A percentile compares a stretch with the other conserved stretches of the same genome.
Conservation (phyloP, 2,329 filamentous ascomycete genomes). For the Hypoxylon sp. region DNA sequence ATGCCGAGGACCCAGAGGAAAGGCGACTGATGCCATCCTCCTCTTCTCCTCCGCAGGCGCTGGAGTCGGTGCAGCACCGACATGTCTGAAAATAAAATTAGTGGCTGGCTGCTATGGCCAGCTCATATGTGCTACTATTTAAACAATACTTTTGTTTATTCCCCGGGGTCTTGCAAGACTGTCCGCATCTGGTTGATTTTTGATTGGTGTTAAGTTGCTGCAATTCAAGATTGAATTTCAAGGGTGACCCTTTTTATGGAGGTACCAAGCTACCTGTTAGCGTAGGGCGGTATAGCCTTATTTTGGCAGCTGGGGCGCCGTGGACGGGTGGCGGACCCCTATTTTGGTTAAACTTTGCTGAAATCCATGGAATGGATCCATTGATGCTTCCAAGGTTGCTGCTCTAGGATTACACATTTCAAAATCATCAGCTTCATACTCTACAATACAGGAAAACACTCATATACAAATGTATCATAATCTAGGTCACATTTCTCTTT, state of each 20-base stretch:
- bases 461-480: not conserved
- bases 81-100: constrained; percentile 32
- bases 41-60: constrained; percentile 47
- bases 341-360: constrained; percentile 7
- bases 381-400: too few relatives aligned
- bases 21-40: constrained; percentile 49
- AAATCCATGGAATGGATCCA: not conserved
- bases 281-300: constrained; percentile 17
- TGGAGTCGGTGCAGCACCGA: constrained; percentile 43
- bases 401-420: too few relatives aligned
- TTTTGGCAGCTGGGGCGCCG: constrained; percentile 17
- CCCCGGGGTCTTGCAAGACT: constrained; percentile 9
- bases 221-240: constrained; percentile 11
- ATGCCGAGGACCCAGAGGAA: constrained; percentile 48
- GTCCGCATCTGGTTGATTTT: constrained; percentile 15
- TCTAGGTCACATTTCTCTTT: not conserved
- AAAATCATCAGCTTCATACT: too few relatives aligned
- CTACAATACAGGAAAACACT: too few relatives aligned
- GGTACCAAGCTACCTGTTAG: constrained; percentile 5
- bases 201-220: not conserved
- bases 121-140: constrained; percentile 25
- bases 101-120: constrained; percentile 14
- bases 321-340: constrained; percentile 6
- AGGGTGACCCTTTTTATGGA: constrained; percentile 13
- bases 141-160: constrained; percentile 2